These are phyloP conservation scores for Priceomyces melissophilus DNA, from an alignment of 805 yeast species.

Conservation along the genomic window DNA sequence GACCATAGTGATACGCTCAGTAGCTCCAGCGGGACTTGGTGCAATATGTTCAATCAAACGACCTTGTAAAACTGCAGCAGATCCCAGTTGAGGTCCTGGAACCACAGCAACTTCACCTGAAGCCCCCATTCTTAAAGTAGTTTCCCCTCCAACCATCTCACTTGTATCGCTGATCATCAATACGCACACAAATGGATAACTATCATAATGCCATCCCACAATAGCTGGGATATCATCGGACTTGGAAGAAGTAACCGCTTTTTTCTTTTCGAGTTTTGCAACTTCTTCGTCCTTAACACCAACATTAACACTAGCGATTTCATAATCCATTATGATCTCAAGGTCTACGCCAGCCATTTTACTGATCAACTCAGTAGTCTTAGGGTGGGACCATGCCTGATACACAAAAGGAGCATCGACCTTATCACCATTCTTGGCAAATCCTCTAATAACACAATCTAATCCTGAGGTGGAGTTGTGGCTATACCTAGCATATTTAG, in stretches of 20 bases:
- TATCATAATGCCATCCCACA: slow-evolving; percentile 62
- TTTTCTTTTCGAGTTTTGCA: slow-evolving; percentile 26
- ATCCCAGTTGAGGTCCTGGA: slow-evolving; percentile 32
- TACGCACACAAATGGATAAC: slow-evolving; percentile 65
- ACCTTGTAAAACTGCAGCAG: slow-evolving; percentile 39
- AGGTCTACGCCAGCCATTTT: slow-evolving; percentile 60
- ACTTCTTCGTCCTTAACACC: slow-evolving; percentile 39
- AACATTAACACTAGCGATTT: slow-evolving; percentile 51
- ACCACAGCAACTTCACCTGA: slow-evolving; percentile 19
- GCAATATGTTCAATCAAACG: slow-evolving; percentile 41
- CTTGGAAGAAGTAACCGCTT: slow-evolving; percentile 15
- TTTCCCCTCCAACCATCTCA: slow-evolving; percentile 60
- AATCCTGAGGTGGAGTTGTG: slow-evolving; percentile 46
- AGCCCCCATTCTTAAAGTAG: slow-evolving; percentile 47
- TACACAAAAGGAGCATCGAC: slow-evolving; percentile 48
- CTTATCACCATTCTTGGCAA: slow-evolving; percentile 31
- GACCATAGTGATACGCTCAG: slow-evolving; percentile 43
- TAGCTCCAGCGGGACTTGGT: slow-evolving; percentile 29
- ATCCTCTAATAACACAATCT: slow-evolving; percentile 52
- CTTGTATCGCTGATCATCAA: slow-evolving; percentile 59
- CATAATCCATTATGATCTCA: slow-evolving; percentile 55
- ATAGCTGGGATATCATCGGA: slow-evolving; percentile 43
- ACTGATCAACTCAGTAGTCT: slow-evolving; percentile 49
- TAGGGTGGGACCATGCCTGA: slow-evolving; percentile 59
- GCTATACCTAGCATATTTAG: slow-evolving; percentile 41